Evolutionary conservation across 768 basidiomycete species (phyloP).

Genomic region (Rhizopogon roseolus): DNA sequence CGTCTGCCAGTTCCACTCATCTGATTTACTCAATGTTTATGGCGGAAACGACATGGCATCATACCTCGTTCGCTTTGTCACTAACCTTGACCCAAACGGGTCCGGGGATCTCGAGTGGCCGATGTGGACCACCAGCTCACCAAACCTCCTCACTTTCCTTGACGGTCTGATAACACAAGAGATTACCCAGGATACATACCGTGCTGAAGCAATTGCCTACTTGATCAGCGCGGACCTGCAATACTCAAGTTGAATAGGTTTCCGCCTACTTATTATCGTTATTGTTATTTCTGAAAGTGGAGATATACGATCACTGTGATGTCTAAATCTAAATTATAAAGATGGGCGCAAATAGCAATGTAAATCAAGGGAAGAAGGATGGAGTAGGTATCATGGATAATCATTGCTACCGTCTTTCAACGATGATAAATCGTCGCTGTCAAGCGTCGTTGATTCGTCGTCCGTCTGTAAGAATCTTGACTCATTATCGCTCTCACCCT

Average conservation of each 20-base stretch:
- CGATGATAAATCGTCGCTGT: neutral
- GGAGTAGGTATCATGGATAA: neutral
- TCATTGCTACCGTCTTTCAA: neutral
- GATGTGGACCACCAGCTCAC: slow-evolving; percentile 29
- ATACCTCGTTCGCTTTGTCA: slow-evolving; percentile 20
- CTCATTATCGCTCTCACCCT: neutral
- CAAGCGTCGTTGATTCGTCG: slow-evolving; percentile 3
- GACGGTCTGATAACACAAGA: slow-evolving; percentile 28
- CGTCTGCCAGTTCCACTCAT: slow-evolving; percentile 32
- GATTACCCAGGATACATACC: slow-evolving; percentile 40
- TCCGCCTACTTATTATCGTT: neutral
- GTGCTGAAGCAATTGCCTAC: slow-evolving; percentile 32
- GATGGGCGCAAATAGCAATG: neutral
- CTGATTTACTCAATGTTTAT: slow-evolving; percentile 40
- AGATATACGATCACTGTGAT: neutral
- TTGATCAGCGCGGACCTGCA: slow-evolving; percentile 13
- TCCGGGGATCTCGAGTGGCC: slow-evolving; percentile 37
- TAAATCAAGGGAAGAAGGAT: neutral
- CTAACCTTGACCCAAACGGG: slow-evolving; percentile 36
- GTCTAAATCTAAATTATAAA: neutral
- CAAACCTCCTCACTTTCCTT: slow-evolving; percentile 36
- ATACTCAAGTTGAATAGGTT: slow-evolving; percentile 5
- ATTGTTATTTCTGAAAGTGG: neutral
- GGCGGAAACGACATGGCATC: slow-evolving; percentile 37
- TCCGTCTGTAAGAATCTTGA: neutral